Conservation (phyloP, 1,284 basidiomycete genomes). For the Irpex sp. region DNA sequence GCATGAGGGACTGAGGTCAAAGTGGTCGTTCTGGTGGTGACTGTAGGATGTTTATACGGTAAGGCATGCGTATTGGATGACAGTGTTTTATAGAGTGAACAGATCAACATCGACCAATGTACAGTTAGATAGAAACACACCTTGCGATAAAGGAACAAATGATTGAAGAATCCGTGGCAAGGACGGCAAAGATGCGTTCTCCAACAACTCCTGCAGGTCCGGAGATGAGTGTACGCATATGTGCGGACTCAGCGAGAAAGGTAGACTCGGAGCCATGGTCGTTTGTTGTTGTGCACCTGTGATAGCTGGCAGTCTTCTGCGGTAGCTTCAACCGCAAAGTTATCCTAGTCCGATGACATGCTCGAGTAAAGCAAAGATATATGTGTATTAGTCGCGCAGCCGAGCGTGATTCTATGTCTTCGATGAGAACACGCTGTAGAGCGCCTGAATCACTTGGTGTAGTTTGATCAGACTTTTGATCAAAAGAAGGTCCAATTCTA, state of each 20-base stretch:
- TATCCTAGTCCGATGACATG: neutral
- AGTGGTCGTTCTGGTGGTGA: constrained; percentile 72
- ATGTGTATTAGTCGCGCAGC: neutral
- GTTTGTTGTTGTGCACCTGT: neutral
- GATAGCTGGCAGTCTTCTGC: neutral
- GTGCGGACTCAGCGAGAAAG: constrained; percentile 74
- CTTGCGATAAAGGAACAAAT: constrained; percentile 79
- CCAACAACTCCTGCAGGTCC: constrained; percentile 62
- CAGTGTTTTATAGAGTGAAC: neutral
- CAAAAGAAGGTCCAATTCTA: too few relatives aligned
- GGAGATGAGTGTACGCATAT: constrained; percentile 67
- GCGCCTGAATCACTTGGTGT: neutral
- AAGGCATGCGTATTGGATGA: neutral
- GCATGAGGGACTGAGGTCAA: constrained; percentile 65
- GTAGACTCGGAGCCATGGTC: constrained; percentile 40
- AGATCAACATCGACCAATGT: neutral
- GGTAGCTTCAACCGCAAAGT: neutral
- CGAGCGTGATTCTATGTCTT: neutral
- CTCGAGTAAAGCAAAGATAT: neutral
- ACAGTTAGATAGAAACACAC: constrained; percentile 32
- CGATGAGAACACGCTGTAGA: neutral
- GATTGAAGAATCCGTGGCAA: constrained; percentile 73
- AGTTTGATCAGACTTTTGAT: too few relatives aligned
- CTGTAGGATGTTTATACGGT: constrained; percentile 31
- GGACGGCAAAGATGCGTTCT: constrained; percentile 55